phyloP scores from a whole-genome alignment of 1,139 yeast species.

The Zygotorulaspora mrakii region DNA sequence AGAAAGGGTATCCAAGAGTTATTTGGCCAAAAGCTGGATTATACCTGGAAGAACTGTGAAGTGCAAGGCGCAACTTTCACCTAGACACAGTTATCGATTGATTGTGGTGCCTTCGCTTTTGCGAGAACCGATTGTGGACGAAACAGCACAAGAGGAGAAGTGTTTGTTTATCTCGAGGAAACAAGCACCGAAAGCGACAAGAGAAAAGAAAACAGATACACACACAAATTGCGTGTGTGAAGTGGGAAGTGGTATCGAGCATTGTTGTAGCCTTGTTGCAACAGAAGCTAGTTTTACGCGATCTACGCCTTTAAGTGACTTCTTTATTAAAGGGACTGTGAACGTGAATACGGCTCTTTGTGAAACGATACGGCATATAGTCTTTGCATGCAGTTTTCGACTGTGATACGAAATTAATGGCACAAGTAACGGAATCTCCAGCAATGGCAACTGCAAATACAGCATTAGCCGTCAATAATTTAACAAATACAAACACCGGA shows the following conservation, averaged over 20 bases:
- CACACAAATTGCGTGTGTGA: background rate
- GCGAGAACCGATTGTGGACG: background rate
- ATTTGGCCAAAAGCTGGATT: background rate
- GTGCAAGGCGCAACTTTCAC: background rate
- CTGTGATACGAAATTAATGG: slow-evolving; percentile 6
- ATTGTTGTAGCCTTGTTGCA: background rate
- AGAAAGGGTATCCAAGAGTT: background rate
- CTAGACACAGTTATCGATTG: background rate
- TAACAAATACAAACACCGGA: slow-evolving; percentile 11
- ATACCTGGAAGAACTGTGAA: background rate
- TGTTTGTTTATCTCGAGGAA: slow-evolving; percentile 1
- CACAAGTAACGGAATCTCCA: slow-evolving; percentile 11
- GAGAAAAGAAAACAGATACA: background rate
- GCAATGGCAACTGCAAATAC: slow-evolving; percentile 15
- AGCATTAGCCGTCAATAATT: slow-evolving; percentile 15
- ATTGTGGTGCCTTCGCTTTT: background rate
- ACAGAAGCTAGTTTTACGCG: too few relatives aligned
- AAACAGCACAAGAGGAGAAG: background rate
- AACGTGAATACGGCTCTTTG: background rate
- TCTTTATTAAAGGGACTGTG: background rate
- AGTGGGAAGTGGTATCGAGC: background rate
- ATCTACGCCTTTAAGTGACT: too few relatives aligned
- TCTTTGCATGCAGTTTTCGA: background rate
- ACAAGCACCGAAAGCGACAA: too few relatives aligned
- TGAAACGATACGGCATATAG: background rate